A percentile compares a stretch with the other conserved stretches of the same genome.
Conservation (phyloP, 2,329 filamentous ascomycete species). For the Venturia pyrina region DNA sequence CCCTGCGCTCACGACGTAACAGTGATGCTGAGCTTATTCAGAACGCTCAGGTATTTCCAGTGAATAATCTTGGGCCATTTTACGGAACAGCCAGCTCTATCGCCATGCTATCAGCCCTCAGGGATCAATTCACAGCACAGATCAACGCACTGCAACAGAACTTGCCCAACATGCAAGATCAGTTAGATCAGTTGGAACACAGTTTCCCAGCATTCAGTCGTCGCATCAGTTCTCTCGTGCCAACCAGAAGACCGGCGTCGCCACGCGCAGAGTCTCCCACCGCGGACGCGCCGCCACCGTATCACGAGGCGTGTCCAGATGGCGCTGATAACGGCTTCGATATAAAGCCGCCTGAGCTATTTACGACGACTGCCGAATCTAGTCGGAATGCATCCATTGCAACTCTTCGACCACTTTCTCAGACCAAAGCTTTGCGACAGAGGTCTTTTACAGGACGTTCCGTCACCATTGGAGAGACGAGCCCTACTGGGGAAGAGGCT, state of each 20-base stretch:
- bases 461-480: constrained; percentile 31
- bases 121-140: constrained; percentile 63
- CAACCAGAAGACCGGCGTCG: constrained; percentile 25
- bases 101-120: constrained; percentile 58
- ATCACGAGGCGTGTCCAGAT: constrained; percentile 12
- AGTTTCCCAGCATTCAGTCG: constrained; percentile 56
- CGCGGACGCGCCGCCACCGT: constrained; percentile 17
- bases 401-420: neutral
- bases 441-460: constrained; percentile 10
- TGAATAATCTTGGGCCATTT: neutral
- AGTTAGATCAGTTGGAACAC: constrained; percentile 59
- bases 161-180: constrained; percentile 45
- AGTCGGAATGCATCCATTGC: constrained; percentile 5
- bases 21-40: neutral
- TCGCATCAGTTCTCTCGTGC: constrained; percentile 62
- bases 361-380: neutral
- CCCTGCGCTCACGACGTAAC: constrained; percentile 6
- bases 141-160: constrained; percentile 66
- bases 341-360: constrained; percentile 12
- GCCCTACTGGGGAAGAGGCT: constrained; percentile 35
- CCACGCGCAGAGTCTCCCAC: constrained; percentile 31
- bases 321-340: constrained; percentile 11
- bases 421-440: neutral
- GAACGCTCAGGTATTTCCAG: neutral
- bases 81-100: constrained; percentile 1